Percentiles rank a stretch among this genome's conserved stretches.
These are phyloP conservation scores for Aeschynomene evenia DNA, from an alignment of 306 rosid genomes.

Conservation along the genomic window DNA sequence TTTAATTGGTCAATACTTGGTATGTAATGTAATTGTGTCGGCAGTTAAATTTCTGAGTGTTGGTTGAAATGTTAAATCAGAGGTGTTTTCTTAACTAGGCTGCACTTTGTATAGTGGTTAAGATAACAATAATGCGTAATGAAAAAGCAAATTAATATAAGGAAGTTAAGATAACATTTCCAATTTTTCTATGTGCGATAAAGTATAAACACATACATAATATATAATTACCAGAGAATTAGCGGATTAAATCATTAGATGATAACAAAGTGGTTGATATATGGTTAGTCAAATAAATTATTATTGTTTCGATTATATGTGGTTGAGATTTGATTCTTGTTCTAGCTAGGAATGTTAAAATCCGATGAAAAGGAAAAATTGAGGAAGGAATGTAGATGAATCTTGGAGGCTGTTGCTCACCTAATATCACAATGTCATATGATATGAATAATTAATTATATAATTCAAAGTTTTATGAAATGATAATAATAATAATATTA, in stretches of 20 bases:
- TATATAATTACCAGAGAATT: too few relatives aligned
- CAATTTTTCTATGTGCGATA: too few relatives aligned
- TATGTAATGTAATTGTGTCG: background rate
- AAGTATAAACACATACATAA: too few relatives aligned
- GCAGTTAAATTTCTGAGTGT: background rate
- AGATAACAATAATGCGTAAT: background rate
- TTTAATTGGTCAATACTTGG: too few relatives aligned
- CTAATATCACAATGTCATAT: conserved; percentile 2
- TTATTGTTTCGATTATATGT: background rate
- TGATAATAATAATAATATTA: too few relatives aligned
- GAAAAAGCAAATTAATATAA: background rate
- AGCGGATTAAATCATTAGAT: too few relatives aligned
- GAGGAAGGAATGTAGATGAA: background rate
- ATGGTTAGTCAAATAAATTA: conserved; percentile 8
- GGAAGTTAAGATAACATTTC: background rate
- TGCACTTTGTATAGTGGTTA: background rate
- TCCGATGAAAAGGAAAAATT: background rate
- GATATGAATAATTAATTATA: background rate
- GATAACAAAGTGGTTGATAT: conserved; percentile 13
- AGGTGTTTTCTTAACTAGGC: background rate
- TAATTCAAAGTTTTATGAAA: too few relatives aligned
- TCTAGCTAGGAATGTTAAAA: background rate
- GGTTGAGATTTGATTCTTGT: background rate
- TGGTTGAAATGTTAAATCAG: background rate
- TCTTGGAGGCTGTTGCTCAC: conserved; percentile 17